These are phyloP conservation scores for Trypanosoma cruzi DNA, from an alignment of 208 protist species.

Conservation along the genomic window DNA sequence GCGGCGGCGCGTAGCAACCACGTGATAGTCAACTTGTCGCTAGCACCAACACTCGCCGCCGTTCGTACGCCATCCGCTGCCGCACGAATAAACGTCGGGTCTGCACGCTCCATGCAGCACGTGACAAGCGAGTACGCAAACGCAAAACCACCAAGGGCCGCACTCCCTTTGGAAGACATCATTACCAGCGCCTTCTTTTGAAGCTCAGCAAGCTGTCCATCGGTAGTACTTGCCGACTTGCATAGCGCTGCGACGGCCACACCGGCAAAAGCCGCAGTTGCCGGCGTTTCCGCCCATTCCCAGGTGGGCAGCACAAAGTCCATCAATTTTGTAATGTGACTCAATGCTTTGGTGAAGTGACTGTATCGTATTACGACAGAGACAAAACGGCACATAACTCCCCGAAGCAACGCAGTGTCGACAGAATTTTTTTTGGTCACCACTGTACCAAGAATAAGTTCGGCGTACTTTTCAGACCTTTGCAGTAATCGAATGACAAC, in stretches of 20 bases:
- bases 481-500: conserved; percentile 80
- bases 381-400: conserved; percentile 92
- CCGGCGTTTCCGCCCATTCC: conserved; percentile 71
- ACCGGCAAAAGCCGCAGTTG: conserved; percentile 60
- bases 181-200: conserved; percentile 72
- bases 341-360: conserved; percentile 71
- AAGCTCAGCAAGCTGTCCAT: conserved; percentile 62
- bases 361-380: conserved; percentile 86
- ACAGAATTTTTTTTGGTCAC: conserved; percentile 81
- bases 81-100: conserved; percentile 63
- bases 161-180: conserved; percentile 56
- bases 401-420: conserved; percentile 75
- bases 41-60: conserved; percentile 55
- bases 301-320: conserved; percentile 74
- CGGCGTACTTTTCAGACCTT: conserved; percentile 82
- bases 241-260: conserved; percentile 83
- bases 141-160: conserved; percentile 77
- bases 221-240: conserved; percentile 77
- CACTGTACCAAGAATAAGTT: conserved; percentile 88
- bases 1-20: conserved; percentile 86
- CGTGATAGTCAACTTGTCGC: conserved; percentile 75
- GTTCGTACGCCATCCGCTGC: conserved; percentile 55
- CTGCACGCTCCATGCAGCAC: conserved; percentile 52
- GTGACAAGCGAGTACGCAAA: conserved; percentile 75
- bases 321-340: conserved; percentile 79